Base-by-base conservation (phyloP, 2,329 filamentous ascomycete genomes). In the Coniochaeta sp. region DNA sequence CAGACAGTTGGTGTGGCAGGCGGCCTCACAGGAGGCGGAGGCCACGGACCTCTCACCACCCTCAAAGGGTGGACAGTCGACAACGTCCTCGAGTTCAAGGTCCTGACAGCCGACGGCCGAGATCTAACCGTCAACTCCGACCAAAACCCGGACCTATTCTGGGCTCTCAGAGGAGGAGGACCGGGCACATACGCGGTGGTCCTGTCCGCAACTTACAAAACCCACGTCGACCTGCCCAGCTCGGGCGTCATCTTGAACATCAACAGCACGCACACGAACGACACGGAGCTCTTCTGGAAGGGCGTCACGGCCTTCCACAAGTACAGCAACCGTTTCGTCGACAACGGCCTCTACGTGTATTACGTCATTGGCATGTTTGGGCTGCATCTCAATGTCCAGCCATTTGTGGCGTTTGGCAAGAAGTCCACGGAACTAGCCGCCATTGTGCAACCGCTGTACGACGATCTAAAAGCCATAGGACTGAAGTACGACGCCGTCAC, bases 21-120 rank as follows among this genome's bases (percentile, higher is more conserved):
- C n/a, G 82, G 82, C 2, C 82, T 80, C 53, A 73, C 73, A 1
- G 78, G 82, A 62, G 81, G 80, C 4, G 82, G 79, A 12, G 81
- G 81, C 0, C 80, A 83, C 57, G 72, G 71, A 0, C 67, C 73
- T 0, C 62, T 78, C 18, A 65, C 66, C 4, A 73, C 71, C 2
- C 63, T 65, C 10, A 70, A 74, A 46, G 78, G 78, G 3, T 60
- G 65, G 45, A 31, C 63, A 10, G 76, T 76, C 9, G 79, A 82
- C 56, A 74, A 80, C 32, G 70, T 72, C 0, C 63, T 82, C 3
- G 63, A 72, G 50, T 74, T 68, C 57, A 67, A 75, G 51, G 73
- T 77, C 6, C 67, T 82, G n/a, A 74, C 72, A 4, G 74, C 69
- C 1, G 59, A 62, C 30, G 77, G 77, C 1, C 46, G 63, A 3